Conservation (phyloP, 441 rosid genomes). For the Syzygium syzygioides region DNA sequence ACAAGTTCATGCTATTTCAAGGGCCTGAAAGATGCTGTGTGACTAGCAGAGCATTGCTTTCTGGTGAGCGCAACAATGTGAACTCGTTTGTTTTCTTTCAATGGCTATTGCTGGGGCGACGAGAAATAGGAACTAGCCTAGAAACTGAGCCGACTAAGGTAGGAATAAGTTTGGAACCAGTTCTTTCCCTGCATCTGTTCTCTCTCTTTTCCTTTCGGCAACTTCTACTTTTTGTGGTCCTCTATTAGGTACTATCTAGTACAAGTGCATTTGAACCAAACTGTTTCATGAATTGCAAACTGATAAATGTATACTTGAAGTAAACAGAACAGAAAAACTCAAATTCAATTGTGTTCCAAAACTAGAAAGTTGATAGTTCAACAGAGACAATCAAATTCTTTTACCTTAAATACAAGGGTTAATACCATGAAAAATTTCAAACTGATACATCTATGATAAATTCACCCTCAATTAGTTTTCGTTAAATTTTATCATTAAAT, state of each 20-base stretch:
- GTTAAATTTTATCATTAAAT: too few relatives aligned
- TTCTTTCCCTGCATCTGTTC: not conserved
- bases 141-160: not conserved
- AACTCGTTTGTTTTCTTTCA: not conserved
- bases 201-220: not conserved
- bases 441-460: too few relatives aligned
- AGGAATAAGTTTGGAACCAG: not conserved
- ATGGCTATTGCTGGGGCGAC: not conserved
- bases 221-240: not conserved
- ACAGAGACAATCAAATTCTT: not conserved
- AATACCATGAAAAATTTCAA: too few relatives aligned
- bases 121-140: not conserved
- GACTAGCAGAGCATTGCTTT: not conserved
- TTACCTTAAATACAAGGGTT: not conserved
- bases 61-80: not conserved
- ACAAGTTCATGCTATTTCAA: not conserved
- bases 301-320: not conserved
- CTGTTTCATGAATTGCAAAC: not conserved
- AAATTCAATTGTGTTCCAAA: not conserved
- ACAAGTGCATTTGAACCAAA: not conserved
- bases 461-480: too few relatives aligned
- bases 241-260: not conserved
- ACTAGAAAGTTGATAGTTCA: not conserved
- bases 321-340: not conserved
- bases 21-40: not conserved